Evolutionary conservation across 2,329 filamentous ascomycete species (phyloP).

Genomic region (Trichoderma atrobrunneum): DNA sequence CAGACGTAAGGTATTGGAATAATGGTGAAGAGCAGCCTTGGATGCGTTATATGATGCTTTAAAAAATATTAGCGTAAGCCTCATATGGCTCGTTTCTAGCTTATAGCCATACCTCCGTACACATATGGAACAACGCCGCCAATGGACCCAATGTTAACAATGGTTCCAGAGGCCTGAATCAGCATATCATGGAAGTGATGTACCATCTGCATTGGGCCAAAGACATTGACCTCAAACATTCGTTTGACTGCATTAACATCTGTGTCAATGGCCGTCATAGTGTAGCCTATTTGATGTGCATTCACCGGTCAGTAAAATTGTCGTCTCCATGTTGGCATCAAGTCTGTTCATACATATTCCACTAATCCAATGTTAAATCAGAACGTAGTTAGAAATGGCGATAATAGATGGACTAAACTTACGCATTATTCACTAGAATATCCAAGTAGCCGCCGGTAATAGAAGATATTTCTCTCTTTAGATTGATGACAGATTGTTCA

Average conservation of each 20-base stretch:
- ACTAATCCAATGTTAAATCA: neutral
- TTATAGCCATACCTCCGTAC: constrained; percentile 18
- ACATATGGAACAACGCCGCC: constrained; percentile 25
- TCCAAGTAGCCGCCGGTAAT: constrained; percentile 16
- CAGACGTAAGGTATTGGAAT: constrained; percentile 23
- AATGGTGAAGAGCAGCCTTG: constrained; percentile 27
- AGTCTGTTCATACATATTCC: neutral
- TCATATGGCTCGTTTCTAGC: neutral
- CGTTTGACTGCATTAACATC: constrained; percentile 32
- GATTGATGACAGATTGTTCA: constrained; percentile 27
- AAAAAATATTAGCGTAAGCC: neutral
- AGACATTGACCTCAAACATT: constrained; percentile 45
- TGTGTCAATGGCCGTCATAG: constrained; percentile 31
- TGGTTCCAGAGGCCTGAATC: constrained; percentile 25
- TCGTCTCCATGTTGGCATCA: neutral
- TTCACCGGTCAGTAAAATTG: neutral
- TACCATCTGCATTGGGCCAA: constrained; percentile 31
- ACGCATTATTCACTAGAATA: constrained; percentile 7
- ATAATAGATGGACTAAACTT: neutral
- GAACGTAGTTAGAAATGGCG: too few relatives aligned
- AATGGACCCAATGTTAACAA: constrained; percentile 29
- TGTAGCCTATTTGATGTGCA: constrained; percentile 23
- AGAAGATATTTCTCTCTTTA: constrained; percentile 20
- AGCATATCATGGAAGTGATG: constrained; percentile 24
- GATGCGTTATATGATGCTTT: constrained; percentile 24